phyloP scores from a whole-genome alignment of 1,139 yeast genomes.

The Debaryomyces subglobosus region DNA sequence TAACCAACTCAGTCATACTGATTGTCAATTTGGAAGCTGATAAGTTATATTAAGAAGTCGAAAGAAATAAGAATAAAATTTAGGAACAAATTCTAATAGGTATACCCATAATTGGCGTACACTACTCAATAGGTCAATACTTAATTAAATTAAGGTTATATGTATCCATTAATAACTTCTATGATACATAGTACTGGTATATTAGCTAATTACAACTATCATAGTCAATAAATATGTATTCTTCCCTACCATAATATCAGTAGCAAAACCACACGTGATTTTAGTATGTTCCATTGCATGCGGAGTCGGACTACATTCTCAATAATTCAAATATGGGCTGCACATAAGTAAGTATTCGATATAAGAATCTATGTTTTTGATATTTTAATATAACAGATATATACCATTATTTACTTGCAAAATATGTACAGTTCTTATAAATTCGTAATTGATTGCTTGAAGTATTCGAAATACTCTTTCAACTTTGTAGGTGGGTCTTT shows the following conservation, averaged over 20 bases:
- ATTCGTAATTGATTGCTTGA: conserved; percentile 8
- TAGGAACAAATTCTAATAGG: background rate
- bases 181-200: background rate
- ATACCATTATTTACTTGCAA: background rate
- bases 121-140: background rate
- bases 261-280: too few species aligned
- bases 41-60: too few species aligned
- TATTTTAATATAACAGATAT: conserved; percentile 1
- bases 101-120: background rate
- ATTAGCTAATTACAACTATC: background rate
- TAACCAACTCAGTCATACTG: background rate
- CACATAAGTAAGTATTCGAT: background rate
- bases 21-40: background rate
- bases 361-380: background rate
- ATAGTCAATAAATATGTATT: too few species aligned
- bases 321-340: background rate
- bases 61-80: background rate
- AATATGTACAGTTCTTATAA: conserved; percentile 1
- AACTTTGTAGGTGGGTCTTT: conserved; percentile 11
- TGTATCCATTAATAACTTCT: background rate
- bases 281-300: background rate
- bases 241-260: too few species aligned
- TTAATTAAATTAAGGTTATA: too few species aligned
- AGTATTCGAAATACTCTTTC: background rate
- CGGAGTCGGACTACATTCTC: background rate